Evolutionary conservation across 306 rosid genomes (phyloP).

Genomic region (Purshia tridentata): DNA sequence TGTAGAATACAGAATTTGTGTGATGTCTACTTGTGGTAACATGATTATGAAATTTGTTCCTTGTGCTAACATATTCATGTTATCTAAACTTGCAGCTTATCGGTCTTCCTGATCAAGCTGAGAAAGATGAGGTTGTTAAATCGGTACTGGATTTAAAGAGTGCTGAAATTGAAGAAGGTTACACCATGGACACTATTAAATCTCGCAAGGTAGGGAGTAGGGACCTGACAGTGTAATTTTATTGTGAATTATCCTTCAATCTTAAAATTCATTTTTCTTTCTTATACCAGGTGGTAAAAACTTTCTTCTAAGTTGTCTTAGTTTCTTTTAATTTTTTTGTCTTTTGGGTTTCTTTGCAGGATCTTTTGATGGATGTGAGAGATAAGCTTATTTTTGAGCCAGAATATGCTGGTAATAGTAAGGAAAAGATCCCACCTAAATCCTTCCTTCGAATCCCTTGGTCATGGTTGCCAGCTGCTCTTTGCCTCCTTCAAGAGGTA

Average conservation of each 20-base stretch:
- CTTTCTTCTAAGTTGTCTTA: not conserved
- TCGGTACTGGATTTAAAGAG: constrained; percentile 68
- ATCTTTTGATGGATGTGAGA: constrained; percentile 80
- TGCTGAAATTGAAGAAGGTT: constrained; percentile 87
- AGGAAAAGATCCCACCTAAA: constrained; percentile 71
- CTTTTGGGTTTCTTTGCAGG: constrained; percentile 46
- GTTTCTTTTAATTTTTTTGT: not conserved
- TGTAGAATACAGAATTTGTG: not conserved
- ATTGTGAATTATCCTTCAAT: not conserved
- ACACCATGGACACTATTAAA: constrained; percentile 59
- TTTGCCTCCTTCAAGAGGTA: constrained; percentile 95
- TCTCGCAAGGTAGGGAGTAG: constrained; percentile 68
- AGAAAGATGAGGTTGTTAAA: constrained; percentile 92
- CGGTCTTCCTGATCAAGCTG: constrained; percentile 78
- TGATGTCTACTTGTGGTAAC: not conserved
- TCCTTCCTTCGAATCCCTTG: constrained; percentile 72
- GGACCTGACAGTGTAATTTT: not conserved
- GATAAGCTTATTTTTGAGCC: constrained; percentile 92
- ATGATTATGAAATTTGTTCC: not conserved
- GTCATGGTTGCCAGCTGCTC: constrained; percentile 87
- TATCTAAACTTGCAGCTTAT: constrained; percentile 58
- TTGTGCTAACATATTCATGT: not conserved
- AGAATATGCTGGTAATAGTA: constrained; percentile 73
- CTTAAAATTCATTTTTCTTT: not conserved
- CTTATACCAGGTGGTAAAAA: not conserved